A percentile compares a stretch with the other conserved stretches of the same genome.
phyloP scores from a whole-genome alignment of 2,329 filamentous ascomycete species.

The Aspergillus neoniger region DNA sequence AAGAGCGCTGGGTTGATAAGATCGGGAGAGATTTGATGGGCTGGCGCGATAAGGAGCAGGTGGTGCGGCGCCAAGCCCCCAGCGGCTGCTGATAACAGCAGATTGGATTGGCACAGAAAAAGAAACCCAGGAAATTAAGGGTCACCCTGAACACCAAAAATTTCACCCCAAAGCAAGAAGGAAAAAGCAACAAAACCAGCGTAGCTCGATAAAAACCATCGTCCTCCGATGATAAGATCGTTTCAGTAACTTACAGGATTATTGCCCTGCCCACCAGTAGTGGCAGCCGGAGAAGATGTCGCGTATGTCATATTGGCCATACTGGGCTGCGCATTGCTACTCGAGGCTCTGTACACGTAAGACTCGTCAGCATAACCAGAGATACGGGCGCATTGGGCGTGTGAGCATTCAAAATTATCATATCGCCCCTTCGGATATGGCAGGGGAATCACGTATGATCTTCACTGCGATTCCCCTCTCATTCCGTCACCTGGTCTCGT shows the following conservation, averaged over 20 bases:
- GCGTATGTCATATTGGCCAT: constrained; percentile 64
- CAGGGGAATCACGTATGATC: background rate
- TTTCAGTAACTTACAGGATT: constrained; percentile 41
- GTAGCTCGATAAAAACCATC: constrained; percentile 4
- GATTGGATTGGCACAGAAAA: constrained; percentile 27
- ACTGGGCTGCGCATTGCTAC: constrained; percentile 51
- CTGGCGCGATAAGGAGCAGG: constrained; percentile 50
- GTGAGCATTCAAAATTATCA: background rate
- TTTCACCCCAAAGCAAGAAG: background rate
- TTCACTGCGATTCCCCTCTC: background rate
- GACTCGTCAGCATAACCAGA: constrained; percentile 25
- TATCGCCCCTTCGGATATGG: background rate
- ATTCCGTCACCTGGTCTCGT: background rate
- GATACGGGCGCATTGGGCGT: background rate
- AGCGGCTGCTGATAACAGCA: constrained; percentile 36
- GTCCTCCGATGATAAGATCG: background rate
- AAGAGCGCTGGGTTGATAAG: constrained; percentile 39
- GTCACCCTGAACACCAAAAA: constrained; percentile 8
- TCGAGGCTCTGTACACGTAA: constrained; percentile 33
- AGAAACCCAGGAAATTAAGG: constrained; percentile 23
- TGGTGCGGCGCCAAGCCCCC: constrained; percentile 41
- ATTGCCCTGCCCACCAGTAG: constrained; percentile 62
- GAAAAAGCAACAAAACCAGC: constrained; percentile 21
- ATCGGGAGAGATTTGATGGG: constrained; percentile 45
- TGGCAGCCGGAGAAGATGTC: constrained; percentile 65